These are phyloP conservation scores for Aspergillus pseudoviridinutans DNA, from an alignment of 2,329 filamentous ascomycete species.

Conservation along the genomic window DNA sequence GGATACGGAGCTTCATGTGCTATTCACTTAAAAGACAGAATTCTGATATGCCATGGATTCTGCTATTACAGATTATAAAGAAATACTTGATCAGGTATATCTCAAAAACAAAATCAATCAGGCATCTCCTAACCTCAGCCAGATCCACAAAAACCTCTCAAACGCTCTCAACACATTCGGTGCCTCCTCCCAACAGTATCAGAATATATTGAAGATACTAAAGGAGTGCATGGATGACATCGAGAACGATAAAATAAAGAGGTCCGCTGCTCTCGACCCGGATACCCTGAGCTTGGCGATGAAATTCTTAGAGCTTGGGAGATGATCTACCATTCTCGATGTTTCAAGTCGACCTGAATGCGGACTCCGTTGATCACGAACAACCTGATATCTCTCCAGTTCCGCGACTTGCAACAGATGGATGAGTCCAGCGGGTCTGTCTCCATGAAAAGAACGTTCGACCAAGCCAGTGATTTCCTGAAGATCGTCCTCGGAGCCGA, in stretches of 20 bases:
- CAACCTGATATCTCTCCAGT: neutral
- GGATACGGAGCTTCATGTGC: neutral
- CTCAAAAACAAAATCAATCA: neutral
- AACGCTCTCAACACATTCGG: constrained; percentile 41
- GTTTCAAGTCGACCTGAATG: neutral
- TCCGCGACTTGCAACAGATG: neutral
- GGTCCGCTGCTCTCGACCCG: constrained; percentile 19
- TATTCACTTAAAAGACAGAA: constrained; percentile 1
- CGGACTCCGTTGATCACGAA: neutral
- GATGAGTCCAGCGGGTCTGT: neutral
- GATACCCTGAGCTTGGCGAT: constrained; percentile 31
- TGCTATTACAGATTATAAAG: constrained; percentile 6
- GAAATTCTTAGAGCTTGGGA: constrained; percentile 29
- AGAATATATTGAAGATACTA: constrained; percentile 33
- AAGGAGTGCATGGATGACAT: constrained; percentile 30
- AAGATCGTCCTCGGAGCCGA: neutral
- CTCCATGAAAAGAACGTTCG: neutral
- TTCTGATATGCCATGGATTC: neutral
- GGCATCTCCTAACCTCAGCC: neutral
- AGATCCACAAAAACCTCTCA: constrained; percentile 42
- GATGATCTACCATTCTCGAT: constrained; percentile 4
- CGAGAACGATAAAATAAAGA: constrained; percentile 13
- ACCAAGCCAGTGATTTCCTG: neutral
- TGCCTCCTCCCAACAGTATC: constrained; percentile 34
- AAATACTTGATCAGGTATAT: constrained; percentile 19